phyloP scores from a whole-genome alignment of 345 rosid species.

The Aurinia saxatilis region DNA sequence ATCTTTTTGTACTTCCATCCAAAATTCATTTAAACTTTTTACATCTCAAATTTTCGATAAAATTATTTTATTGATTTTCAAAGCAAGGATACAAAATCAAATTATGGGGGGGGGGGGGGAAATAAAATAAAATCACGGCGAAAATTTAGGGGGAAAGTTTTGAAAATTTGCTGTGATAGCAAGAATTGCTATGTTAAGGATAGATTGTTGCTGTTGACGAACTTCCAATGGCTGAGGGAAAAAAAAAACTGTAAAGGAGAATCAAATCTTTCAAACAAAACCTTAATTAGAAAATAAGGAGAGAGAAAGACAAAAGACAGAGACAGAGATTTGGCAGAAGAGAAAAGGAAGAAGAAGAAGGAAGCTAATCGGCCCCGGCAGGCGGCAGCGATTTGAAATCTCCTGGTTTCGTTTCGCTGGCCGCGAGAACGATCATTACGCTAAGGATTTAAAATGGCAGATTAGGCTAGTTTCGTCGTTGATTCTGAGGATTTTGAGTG shows the following conservation, averaged over 20 bases:
- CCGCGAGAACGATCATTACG: slow-evolving; percentile 9
- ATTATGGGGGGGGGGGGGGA: no score
- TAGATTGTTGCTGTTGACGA: slow-evolving; percentile 4
- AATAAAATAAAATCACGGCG: no score
- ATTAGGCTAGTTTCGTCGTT: background rate
- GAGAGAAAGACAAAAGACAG: background rate
- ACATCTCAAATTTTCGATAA: no score
- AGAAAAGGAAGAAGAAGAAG: background rate
- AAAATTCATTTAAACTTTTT: no score
- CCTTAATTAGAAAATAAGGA: slow-evolving; percentile 13
- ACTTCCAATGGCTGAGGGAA: slow-evolving; percentile 22
- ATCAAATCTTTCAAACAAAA: background rate
- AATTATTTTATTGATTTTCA: no score
- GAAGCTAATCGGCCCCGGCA: background rate
- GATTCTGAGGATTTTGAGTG: background rate
- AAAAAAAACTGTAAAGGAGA: slow-evolving; percentile 18
- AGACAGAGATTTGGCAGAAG: background rate
- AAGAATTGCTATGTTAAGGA: slow-evolving; percentile 23
- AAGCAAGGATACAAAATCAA: no score
- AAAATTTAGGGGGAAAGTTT: background rate
- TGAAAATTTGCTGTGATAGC: background rate
- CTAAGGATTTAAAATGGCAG: background rate
- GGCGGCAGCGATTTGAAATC: slow-evolving; percentile 28
- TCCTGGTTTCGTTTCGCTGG: slow-evolving; percentile 25
- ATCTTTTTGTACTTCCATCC: no score